Evolutionary conservation across 495 filamentous ascomycete species (phyloP).

Genomic region (Wilcoxina mikolae): DNA sequence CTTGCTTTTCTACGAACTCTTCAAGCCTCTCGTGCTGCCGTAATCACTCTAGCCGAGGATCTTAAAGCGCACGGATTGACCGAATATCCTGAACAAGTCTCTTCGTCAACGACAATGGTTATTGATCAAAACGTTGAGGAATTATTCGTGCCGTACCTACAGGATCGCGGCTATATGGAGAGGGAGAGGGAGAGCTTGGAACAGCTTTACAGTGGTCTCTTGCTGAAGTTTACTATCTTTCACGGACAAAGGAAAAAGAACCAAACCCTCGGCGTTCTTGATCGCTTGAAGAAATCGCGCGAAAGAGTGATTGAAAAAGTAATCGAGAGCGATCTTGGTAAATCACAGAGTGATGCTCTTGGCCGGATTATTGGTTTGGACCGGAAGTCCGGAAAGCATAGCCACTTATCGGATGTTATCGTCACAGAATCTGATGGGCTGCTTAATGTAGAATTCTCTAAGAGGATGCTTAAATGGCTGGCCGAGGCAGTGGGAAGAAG

Average conservation of each 20-base stretch:
- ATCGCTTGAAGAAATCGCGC: constrained; percentile 27
- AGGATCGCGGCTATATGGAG: constrained; percentile 89
- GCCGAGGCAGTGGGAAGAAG: constrained; percentile 90
- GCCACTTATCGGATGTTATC: constrained; percentile 50
- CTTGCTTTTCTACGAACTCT: constrained; percentile 82
- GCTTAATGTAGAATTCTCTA: constrained; percentile 68
- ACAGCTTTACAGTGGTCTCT: constrained; percentile 77
- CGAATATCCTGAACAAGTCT: constrained; percentile 82
- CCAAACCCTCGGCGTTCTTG: constrained; percentile 27
- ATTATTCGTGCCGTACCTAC: constrained; percentile 87
- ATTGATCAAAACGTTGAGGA: constrained; percentile 96
- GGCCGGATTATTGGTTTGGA: constrained; percentile 29
- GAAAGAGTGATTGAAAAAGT: constrained; percentile 28
- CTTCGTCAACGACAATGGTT: constrained; percentile 65
- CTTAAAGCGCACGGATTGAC: constrained; percentile 89
- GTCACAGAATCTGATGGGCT: constrained; percentile 77
- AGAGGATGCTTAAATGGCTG: constrained; percentile 95
- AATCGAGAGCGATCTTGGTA: constrained; percentile 27
- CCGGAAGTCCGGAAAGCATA: constrained; percentile 15
- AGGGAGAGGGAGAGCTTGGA: constrained; percentile 79
- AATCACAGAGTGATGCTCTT: constrained; percentile 26
- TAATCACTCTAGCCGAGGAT: constrained; percentile 74
- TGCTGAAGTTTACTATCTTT: constrained; percentile 91
- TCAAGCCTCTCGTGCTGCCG: constrained; percentile 75
- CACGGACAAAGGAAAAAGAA: constrained; percentile 41